Evolutionary conservation across 305 asterid genomes (phyloP), one percentile per base, ranked within the genome.

Genomic region (Fraxinus greggii): DNA sequence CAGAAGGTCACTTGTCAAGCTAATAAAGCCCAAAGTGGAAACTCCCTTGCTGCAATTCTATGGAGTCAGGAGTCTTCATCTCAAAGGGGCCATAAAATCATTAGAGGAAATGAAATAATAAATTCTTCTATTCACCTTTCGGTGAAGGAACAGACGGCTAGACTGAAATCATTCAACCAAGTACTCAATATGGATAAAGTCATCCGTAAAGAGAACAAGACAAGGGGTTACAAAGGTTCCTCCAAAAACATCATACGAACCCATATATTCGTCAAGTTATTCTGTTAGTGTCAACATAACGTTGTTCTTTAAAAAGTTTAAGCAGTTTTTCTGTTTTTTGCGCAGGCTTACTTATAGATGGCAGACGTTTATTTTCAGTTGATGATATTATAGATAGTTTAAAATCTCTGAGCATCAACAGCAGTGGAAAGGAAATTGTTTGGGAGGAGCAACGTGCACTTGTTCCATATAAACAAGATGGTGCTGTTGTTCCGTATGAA

Each of bases 381-480:
- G 92, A 94, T 81, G 83, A 82, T 48, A 83, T 95, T 56, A 86
- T 79, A 70, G 51, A 70, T 36, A 80, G 78, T 82, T 81, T 95
- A 90, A 81, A 86, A 84, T 83, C 75, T 79, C 89, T 95, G 78
- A 59, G 67, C 65, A 88, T 95, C 82, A 67, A 82, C 81, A 67
- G 74, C 83, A 78, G 77, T 45, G 84, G 89, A 76, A 87, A 86
- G 65, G 79, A 86, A 78, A 75, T 76, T 78, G 82, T 36, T 81
- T 61, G 65, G 79, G 83, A 78, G 65, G 90, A 80, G 77, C 88
- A 87, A 86, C 83, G 72, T 74, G 97, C 93, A 77, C 91, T 96
- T 84, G 93, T 96, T 82, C 95, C 97, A 42, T 94, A 90, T 84
- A 87, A 75, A 81, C 94, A 88, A 84, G 85, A 88, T 82, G 94